Conservation (phyloP, 768 basidiomycete genomes). For the Tubosaeta brunneosetosa region DNA sequence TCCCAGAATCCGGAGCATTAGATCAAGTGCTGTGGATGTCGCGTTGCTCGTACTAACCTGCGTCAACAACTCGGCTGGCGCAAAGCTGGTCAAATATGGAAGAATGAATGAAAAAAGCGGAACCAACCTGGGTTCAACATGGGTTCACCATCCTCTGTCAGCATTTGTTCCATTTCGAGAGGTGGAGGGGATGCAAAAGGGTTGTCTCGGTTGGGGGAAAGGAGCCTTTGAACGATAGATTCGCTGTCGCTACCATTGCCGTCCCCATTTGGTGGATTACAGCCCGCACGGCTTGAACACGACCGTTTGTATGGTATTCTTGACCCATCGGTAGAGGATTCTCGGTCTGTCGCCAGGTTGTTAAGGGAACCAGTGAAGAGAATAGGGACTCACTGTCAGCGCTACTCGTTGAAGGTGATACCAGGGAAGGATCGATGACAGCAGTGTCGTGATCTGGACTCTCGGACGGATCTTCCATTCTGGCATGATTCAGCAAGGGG, state of each 20-base stretch:
- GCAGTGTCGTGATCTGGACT: slow-evolving; percentile 13
- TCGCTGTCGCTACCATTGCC: slow-evolving; percentile 15
- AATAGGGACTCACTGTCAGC: slow-evolving; percentile 15
- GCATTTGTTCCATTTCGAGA: slow-evolving; percentile 48
- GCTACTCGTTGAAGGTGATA: slow-evolving; percentile 17
- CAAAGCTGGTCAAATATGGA: slow-evolving; percentile 3
- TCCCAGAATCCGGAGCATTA: slow-evolving; percentile 23
- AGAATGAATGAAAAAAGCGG: neutral
- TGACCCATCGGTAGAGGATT: slow-evolving; percentile 11
- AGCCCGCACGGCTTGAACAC: slow-evolving; percentile 1
- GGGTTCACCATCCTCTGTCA: slow-evolving; percentile 60
- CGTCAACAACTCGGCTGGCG: slow-evolving; percentile 52
- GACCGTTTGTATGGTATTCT: slow-evolving; percentile 7
- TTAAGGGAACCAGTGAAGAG: slow-evolving; percentile 27
- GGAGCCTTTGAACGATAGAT: slow-evolving; percentile 11
- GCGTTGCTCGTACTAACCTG: slow-evolving; percentile 40
- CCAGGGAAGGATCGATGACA: slow-evolving; percentile 39
- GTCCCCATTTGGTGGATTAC: slow-evolving; percentile 7
- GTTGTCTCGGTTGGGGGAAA: slow-evolving; percentile 20
- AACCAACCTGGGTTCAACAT: slow-evolving; percentile 64
- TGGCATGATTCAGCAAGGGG: slow-evolving; percentile 17
- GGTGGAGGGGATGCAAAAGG: slow-evolving; percentile 30
- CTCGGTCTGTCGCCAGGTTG: slow-evolving; percentile 33
- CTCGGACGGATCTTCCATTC: slow-evolving; percentile 12
- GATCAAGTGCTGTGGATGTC: slow-evolving; percentile 19